Evolutionary conservation across 257 asterid genomes (phyloP).

Genomic region (Oldenlandia corymbosa): DNA sequence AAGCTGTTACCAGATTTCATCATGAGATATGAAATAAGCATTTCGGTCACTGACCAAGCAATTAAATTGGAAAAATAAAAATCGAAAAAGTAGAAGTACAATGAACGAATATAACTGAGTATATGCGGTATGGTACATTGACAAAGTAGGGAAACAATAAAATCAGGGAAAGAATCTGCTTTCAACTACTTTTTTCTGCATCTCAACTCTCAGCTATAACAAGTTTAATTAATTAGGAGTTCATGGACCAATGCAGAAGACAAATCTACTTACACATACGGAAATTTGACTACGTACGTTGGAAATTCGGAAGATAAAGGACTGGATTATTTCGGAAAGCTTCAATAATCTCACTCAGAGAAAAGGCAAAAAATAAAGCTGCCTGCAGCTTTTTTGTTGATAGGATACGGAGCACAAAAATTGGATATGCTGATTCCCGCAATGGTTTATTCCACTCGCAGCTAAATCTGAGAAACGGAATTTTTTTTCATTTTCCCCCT

Average conservation of each 20-base stretch:
- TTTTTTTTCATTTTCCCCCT: not conserved
- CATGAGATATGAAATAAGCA: too few species aligned
- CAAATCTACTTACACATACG: constrained; percentile 22
- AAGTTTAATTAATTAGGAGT: not conserved
- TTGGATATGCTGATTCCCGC: constrained; percentile 36
- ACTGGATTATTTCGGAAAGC: constrained; percentile 3
- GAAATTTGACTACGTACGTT: constrained; percentile 11
- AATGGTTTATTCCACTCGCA: constrained; percentile 28
- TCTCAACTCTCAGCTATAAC: constrained; percentile 7
- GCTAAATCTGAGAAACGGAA: not conserved
- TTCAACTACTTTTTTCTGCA: constrained; percentile 8
- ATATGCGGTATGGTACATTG: constrained; percentile 22
- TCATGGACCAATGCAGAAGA: constrained; percentile 18
- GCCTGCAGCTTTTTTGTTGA: not conserved
- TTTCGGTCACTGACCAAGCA: not conserved
- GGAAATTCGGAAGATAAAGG: constrained; percentile 6
- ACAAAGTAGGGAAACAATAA: too few species aligned
- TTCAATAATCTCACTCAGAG: constrained; percentile 4
- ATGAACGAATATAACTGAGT: constrained; percentile 19
- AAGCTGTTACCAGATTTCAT: too few species aligned
- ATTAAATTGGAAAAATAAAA: too few species aligned
- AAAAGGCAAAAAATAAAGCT: not conserved
- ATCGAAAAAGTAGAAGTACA: not conserved
- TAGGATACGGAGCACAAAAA: constrained; percentile 19
- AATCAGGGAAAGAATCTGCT: constrained; percentile 19